Conservation (phyloP, 805 yeast genomes). For the Pichia scutulata region DNA sequence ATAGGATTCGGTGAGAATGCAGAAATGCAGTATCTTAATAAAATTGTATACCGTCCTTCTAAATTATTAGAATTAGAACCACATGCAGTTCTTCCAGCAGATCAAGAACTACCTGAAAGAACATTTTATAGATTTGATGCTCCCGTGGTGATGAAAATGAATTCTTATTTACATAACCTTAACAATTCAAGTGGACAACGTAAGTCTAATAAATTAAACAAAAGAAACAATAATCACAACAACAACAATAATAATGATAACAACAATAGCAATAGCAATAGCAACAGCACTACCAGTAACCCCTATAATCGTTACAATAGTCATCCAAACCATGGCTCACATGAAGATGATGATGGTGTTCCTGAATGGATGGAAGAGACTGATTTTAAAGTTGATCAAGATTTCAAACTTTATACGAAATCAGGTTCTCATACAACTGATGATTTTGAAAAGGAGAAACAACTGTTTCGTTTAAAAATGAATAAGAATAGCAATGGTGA, state of each 20-base stretch:
- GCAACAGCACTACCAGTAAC: neutral
- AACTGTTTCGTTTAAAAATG: conserved; percentile 12
- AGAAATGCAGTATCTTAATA: neutral
- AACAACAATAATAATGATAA: neutral
- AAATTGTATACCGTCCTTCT: conserved; percentile 12
- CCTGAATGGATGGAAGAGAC: conserved; percentile 29
- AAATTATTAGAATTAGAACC: conserved; percentile 12
- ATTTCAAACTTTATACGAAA: conserved; percentile 19
- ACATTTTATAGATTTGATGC: conserved; percentile 23
- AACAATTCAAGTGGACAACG: neutral
- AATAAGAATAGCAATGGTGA: neutral
- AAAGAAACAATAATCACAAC: neutral
- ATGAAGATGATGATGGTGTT: conserved; percentile 8
- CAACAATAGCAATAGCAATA: neutral
- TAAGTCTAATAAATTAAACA: neutral
- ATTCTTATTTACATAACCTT: conserved; percentile 1
- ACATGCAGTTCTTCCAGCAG: conserved; percentile 14
- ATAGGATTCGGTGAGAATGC: neutral
- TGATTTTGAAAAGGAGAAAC: conserved; percentile 26
- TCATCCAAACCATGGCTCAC: neutral
- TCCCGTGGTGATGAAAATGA: conserved; percentile 3
- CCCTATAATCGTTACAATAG: neutral
- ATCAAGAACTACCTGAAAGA: conserved; percentile 14
- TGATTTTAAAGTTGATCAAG: conserved; percentile 26
- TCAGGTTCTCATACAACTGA: conserved; percentile 22